Conservation (phyloP, 2,329 filamentous ascomycete species). For the Cordyceps tenuipes region DNA sequence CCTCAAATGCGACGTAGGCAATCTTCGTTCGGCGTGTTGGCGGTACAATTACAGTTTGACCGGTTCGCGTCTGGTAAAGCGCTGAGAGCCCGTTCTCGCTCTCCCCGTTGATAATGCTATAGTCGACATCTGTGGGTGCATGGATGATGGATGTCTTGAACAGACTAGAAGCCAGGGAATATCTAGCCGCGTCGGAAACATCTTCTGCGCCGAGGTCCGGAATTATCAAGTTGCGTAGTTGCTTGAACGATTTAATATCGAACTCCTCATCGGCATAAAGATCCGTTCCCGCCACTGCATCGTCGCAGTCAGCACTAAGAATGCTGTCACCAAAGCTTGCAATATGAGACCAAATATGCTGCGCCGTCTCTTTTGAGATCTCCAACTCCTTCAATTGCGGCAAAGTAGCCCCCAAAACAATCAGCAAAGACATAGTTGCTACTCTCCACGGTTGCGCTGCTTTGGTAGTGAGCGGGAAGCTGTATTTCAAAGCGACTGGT, state of each 20-base stretch:
- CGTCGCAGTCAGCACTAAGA: constrained; percentile 52
- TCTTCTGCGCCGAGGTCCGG: constrained; percentile 58
- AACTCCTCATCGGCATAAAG: constrained; percentile 67
- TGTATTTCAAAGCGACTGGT: constrained; percentile 73
- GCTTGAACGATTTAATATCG: constrained; percentile 67
- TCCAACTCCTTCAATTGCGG: constrained; percentile 46
- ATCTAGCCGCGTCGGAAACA: constrained; percentile 59
- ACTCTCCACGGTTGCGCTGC: constrained; percentile 68
- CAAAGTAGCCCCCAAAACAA: constrained; percentile 59
- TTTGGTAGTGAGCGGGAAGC: constrained; percentile 63
- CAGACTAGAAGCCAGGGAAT: constrained; percentile 63
- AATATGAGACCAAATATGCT: constrained; percentile 62
- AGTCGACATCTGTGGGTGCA: constrained; percentile 46
- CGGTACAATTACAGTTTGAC: constrained; percentile 61
- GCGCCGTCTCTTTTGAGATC: constrained; percentile 36
- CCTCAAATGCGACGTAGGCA: constrained; percentile 71
- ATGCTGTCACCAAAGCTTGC: constrained; percentile 61
- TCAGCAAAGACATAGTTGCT: constrained; percentile 62
- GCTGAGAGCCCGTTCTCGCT: constrained; percentile 42
- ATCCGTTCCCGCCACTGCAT: constrained; percentile 34
- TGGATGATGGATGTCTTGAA: constrained; percentile 81
- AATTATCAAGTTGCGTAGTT: constrained; percentile 63
- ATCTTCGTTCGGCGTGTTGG: constrained; percentile 62
- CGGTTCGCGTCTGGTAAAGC: constrained; percentile 58
- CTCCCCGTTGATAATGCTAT: constrained; percentile 40